phyloP scores from a whole-genome alignment of 441 rosid species.

The Kokia cookei region DNA sequence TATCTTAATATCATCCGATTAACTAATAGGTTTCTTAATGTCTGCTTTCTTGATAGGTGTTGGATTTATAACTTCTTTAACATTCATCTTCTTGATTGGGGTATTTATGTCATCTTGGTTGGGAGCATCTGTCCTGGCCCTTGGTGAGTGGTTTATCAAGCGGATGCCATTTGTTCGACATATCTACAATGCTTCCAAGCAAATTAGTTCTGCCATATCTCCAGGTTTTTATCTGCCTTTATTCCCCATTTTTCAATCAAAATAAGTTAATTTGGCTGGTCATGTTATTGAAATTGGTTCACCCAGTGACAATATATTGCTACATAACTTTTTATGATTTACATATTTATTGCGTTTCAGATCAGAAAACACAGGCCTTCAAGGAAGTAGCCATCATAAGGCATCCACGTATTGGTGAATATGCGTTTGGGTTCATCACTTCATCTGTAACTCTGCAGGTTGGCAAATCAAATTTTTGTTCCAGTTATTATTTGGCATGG shows the following conservation, averaged over 20 bases:
- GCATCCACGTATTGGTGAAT: slow-evolving; percentile 98
- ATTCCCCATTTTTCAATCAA: background rate
- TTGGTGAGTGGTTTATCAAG: slow-evolving; percentile 98
- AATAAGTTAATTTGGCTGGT: background rate
- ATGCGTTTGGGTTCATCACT: slow-evolving; percentile 94
- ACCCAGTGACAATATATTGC: background rate
- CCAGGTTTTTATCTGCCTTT: slow-evolving; percentile 50
- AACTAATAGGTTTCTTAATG: background rate
- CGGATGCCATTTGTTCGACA: slow-evolving; percentile 97
- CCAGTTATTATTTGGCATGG: background rate
- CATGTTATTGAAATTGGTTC: background rate
- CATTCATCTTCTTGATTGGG: slow-evolving; percentile 92
- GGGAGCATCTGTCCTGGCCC: slow-evolving; percentile 89
- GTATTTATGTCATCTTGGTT: slow-evolving; percentile 99
- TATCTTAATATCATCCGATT: background rate
- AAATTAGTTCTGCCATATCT: slow-evolving; percentile 95
- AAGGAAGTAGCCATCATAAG: slow-evolving; percentile 96
- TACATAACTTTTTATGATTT: background rate
- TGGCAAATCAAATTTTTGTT: slow-evolving; percentile 4
- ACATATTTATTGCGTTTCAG: slow-evolving; percentile 32
- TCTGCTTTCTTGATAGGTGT: slow-evolving; percentile 47
- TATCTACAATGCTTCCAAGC: slow-evolving; percentile 95
- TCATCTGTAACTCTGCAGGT: slow-evolving; percentile 86
- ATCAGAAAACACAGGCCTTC: slow-evolving; percentile 92
- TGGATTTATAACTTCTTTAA: slow-evolving; percentile 88